Conservation (phyloP, 257 asterid genomes). For the Przewalskia tangutica region DNA sequence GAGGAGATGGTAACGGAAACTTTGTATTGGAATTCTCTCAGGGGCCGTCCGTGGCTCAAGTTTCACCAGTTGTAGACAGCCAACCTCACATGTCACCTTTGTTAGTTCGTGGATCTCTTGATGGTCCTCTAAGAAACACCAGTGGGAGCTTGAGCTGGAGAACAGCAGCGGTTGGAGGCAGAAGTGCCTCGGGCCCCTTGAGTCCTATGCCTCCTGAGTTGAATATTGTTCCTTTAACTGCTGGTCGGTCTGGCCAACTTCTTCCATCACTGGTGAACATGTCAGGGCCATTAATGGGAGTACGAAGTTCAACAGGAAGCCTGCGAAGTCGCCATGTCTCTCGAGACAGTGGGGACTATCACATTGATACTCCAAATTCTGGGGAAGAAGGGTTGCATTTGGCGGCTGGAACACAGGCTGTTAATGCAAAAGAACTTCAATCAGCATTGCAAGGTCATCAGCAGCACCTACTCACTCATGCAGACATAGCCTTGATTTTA, state of each 20-base stretch:
- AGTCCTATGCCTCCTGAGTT: slow-evolving; percentile 93
- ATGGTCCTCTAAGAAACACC: slow-evolving; percentile 89
- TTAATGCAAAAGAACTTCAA: slow-evolving; percentile 93
- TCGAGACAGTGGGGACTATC: slow-evolving; percentile 95
- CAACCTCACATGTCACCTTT: slow-evolving; percentile 99
- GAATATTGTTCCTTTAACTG: slow-evolving; percentile 74
- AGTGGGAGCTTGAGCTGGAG: slow-evolving; percentile 99
- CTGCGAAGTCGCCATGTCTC: slow-evolving; percentile 95
- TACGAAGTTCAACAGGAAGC: slow-evolving; percentile 96
- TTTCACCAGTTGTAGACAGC: slow-evolving; percentile 62
- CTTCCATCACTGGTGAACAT: slow-evolving; percentile 88
- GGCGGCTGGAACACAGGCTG: slow-evolving; percentile 54
- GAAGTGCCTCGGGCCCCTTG: slow-evolving; percentile 97
- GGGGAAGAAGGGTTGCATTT: slow-evolving; percentile 86
- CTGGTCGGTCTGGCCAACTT: slow-evolving; percentile 95
- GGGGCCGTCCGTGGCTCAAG: slow-evolving; percentile 75
- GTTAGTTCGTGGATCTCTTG: slow-evolving; percentile 93
- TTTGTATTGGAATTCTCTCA: slow-evolving; percentile 86
- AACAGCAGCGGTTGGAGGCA: slow-evolving; percentile 90
- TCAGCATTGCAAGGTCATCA: slow-evolving; percentile 99
- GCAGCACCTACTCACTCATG: slow-evolving; percentile 87
- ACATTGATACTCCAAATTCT: slow-evolving; percentile 90
- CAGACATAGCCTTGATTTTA: slow-evolving; percentile 87
- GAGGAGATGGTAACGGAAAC: slow-evolving; percentile 61
- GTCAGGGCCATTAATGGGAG: slow-evolving; percentile 98